These are phyloP conservation scores for Hyaloperonospora arabidopsidis DNA, from an alignment of 352 stramenopile genomes.

Conservation along the genomic window DNA sequence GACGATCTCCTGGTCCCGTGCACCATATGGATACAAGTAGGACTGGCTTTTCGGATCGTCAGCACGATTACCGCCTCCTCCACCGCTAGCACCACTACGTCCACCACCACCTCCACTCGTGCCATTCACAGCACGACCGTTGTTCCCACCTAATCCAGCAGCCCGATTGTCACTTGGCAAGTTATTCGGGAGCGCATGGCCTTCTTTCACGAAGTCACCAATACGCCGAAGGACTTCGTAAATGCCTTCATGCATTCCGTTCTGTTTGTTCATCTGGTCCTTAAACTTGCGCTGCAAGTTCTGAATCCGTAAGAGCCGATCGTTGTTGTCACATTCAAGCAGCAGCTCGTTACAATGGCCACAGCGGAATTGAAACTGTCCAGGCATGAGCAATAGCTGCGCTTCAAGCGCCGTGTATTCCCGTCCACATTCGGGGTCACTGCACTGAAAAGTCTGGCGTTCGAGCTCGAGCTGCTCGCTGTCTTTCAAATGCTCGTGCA, in stretches of 20 bases:
- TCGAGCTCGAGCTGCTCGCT: slow-evolving; percentile 83
- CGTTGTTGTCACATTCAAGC: slow-evolving; percentile 86
- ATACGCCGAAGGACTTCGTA: slow-evolving; percentile 80
- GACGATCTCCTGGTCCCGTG: slow-evolving; percentile 80
- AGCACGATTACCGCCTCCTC: slow-evolving; percentile 16
- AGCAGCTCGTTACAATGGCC: slow-evolving; percentile 80
- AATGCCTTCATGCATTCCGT: slow-evolving; percentile 74
- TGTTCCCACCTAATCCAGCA: slow-evolving; percentile 66
- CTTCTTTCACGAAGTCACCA: slow-evolving; percentile 72
- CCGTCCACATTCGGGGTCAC: slow-evolving; percentile 72
- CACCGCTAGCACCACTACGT: slow-evolving; percentile 27
- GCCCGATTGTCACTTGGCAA: slow-evolving; percentile 81
- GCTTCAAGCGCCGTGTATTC: slow-evolving; percentile 84
- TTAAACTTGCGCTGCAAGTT: slow-evolving; percentile 81
- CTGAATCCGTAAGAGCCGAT: slow-evolving; percentile 65
- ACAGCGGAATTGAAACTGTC: slow-evolving; percentile 78
- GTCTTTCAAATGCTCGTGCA: slow-evolving; percentile 82
- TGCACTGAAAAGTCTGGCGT: slow-evolving; percentile 82
- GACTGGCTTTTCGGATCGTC: slow-evolving; percentile 67
- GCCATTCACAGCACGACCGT: slow-evolving; percentile 32
- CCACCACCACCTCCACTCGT: slow-evolving; percentile 35
- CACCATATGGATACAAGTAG: slow-evolving; percentile 75
- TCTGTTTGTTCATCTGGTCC: slow-evolving; percentile 85
- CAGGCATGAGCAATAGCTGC: slow-evolving; percentile 72
- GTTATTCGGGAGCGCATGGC: slow-evolving; percentile 65